These are phyloP conservation scores for Cystobasidiaceae sp. DNA, from an alignment of 1,284 basidiomycete genomes.

Conservation along the genomic window DNA sequence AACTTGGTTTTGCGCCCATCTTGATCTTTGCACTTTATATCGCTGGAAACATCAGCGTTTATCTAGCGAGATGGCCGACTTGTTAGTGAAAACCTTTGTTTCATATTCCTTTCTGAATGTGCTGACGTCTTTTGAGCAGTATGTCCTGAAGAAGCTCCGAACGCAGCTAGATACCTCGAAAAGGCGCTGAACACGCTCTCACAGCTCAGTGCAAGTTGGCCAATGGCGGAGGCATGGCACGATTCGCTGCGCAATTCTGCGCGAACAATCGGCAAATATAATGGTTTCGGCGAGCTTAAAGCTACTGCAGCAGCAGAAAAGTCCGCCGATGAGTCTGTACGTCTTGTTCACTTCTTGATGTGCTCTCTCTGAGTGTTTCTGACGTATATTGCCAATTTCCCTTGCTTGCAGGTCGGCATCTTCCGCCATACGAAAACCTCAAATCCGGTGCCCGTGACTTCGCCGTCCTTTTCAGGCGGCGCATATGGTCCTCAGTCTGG, in stretches of 20 bases:
- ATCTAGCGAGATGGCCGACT: conserved; percentile 14
- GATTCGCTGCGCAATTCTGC: conserved; percentile 18
- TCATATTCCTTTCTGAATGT: no score
- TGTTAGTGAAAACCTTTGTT: not conserved
- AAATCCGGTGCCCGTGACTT: not conserved
- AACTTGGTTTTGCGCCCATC: conserved; percentile 16
- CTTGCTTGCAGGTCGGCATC: not conserved
- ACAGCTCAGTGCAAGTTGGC: not conserved
- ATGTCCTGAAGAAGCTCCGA: conserved; percentile 15
- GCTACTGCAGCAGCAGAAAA: conserved; percentile 15
- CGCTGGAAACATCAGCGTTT: conserved; percentile 10
- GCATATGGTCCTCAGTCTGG: not conserved
- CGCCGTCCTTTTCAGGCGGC: not conserved
- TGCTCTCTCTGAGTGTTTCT: not conserved
- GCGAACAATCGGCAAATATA: not conserved
- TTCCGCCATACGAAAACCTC: conserved; percentile 10
- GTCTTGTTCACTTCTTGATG: not conserved
- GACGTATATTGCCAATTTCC: no score
- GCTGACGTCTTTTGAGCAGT: not conserved
- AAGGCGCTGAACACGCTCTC: not conserved
- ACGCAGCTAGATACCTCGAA: not conserved
- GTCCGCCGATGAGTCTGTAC: conserved; percentile 8
- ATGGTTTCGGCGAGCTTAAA: not conserved
- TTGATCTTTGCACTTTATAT: conserved; percentile 13
- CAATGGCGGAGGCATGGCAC: conserved; percentile 21